Evolutionary conservation across 768 basidiomycete species (phyloP).

Genomic region (Pholiota molesta): DNA sequence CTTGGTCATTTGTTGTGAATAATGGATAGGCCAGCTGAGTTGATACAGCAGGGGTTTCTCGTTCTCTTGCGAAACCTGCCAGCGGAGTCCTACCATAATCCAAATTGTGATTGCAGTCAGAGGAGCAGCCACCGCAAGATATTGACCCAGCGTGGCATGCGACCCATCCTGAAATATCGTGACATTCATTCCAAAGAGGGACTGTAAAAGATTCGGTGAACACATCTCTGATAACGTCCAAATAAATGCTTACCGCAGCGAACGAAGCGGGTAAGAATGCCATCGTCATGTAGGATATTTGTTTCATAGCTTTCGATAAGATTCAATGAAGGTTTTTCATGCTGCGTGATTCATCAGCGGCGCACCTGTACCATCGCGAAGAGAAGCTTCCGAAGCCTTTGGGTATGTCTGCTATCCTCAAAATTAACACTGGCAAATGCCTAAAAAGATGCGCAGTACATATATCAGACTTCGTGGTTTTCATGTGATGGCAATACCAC

Average conservation of each 20-base stretch:
- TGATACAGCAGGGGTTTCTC: constrained; percentile 8
- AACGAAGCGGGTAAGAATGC: constrained; percentile 55
- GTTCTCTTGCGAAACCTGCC: constrained; percentile 11
- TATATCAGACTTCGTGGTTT: neutral
- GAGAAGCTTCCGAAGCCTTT: constrained; percentile 37
- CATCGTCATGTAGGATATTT: constrained; percentile 55
- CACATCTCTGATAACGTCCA: neutral
- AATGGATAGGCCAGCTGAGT: constrained; percentile 19
- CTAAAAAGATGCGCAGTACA: constrained; percentile 23
- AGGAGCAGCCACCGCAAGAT: constrained; percentile 39
- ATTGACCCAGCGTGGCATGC: constrained; percentile 37
- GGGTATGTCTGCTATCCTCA: constrained; percentile 44
- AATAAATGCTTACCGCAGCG: constrained; percentile 27
- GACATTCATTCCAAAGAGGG: constrained; percentile 55
- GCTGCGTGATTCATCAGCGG: neutral
- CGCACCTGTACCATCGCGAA: constrained; percentile 33
- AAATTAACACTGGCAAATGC: constrained; percentile 49
- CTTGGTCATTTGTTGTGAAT: neutral
- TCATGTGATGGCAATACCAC: neutral
- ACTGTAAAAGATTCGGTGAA: constrained; percentile 26
- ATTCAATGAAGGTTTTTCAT: neutral
- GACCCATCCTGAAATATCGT: constrained; percentile 33
- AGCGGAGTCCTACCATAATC: constrained; percentile 48
- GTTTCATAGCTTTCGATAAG: constrained; percentile 34
- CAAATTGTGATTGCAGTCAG: constrained; percentile 47